Evolutionary conservation across 768 basidiomycete genomes (phyloP).

Genomic region (Galerina marginata): DNA sequence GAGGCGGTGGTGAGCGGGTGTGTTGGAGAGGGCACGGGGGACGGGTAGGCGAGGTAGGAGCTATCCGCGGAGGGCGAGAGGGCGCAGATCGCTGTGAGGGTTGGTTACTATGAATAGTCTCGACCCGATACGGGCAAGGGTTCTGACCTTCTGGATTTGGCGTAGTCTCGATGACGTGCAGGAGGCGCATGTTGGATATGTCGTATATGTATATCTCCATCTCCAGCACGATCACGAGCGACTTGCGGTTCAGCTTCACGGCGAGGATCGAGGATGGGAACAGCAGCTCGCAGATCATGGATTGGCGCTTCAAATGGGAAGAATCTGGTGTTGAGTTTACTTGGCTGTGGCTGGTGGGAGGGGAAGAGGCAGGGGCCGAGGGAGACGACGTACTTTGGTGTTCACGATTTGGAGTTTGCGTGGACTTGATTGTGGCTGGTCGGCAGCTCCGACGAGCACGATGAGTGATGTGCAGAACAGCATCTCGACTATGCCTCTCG

Average conservation of each 20-base stretch:
- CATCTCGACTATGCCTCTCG: conserved; percentile 98
- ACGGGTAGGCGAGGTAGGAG: conserved; percentile 96
- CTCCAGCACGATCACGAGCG: conserved; percentile 94
- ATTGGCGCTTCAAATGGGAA: conserved; percentile 72
- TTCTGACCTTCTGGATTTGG: conserved; percentile 89
- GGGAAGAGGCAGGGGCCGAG: neutral
- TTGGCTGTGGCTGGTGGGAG: neutral
- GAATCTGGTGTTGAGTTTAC: conserved; percentile 12
- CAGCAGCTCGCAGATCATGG: conserved; percentile 97
- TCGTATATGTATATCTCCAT: conserved; percentile 99
- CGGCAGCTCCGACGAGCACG: conserved; percentile 94
- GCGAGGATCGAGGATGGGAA: conserved; percentile 96
- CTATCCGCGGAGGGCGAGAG: conserved; percentile 92
- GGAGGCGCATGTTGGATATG: conserved; percentile 96
- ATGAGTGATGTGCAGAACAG: conserved; percentile 98
- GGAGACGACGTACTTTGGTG: conserved; percentile 75
- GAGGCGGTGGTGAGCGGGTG: conserved; percentile 45
- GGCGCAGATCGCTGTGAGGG: conserved; percentile 83
- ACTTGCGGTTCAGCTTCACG: conserved; percentile 98
- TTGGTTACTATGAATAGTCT: conserved; percentile 1
- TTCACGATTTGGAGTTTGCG: conserved; percentile 97
- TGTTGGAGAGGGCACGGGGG: conserved; percentile 86
- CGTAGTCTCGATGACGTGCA: conserved; percentile 97
- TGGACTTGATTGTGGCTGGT: conserved; percentile 89
- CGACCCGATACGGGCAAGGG: neutral